Percentiles rank a stretch among this genome's conserved stretches.
Conservation (phyloP, 768 basidiomycete genomes). For the Hericium erinaceus region DNA sequence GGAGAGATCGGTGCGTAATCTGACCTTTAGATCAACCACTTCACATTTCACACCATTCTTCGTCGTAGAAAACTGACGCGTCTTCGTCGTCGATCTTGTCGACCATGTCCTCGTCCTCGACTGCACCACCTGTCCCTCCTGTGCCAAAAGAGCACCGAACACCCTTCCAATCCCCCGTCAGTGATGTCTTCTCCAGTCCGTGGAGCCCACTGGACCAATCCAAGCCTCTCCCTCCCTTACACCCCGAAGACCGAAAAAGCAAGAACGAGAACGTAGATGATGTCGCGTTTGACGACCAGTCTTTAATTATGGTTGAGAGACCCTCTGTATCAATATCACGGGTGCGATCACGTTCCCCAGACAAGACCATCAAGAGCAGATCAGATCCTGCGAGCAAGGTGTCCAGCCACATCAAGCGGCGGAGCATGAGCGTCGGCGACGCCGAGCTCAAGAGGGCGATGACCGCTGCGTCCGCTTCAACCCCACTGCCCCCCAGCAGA, state of each 20-base stretch:
- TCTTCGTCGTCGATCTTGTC: conserved; percentile 8
- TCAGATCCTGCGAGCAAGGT: neutral
- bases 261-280: conserved; percentile 25
- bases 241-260: conserved; percentile 17
- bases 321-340: conserved; percentile 16
- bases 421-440: conserved; percentile 26
- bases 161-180: neutral
- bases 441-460: conserved; percentile 30
- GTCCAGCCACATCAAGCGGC: conserved; percentile 9
- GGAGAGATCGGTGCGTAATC: conserved; percentile 55
- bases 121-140: conserved; percentile 19
- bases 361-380: conserved; percentile 15
- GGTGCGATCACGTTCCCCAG: conserved; percentile 19
- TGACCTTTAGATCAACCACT: conserved; percentile 2
- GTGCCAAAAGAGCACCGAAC: neutral
- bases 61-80: conserved; percentile 23
- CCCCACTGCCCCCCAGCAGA: conserved; percentile 29
- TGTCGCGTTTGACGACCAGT: conserved; percentile 38
- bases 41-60: neutral
- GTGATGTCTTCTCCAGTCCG: conserved; percentile 8
- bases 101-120: neutral
- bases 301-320: conserved; percentile 50
- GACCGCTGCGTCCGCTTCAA: conserved; percentile 26
- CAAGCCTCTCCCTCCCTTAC: conserved; percentile 62
- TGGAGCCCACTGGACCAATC: conserved; percentile 27